phyloP scores from a whole-genome alignment of 2,329 filamentous ascomycete genomes.

The Cryphonectria nitschkei region DNA sequence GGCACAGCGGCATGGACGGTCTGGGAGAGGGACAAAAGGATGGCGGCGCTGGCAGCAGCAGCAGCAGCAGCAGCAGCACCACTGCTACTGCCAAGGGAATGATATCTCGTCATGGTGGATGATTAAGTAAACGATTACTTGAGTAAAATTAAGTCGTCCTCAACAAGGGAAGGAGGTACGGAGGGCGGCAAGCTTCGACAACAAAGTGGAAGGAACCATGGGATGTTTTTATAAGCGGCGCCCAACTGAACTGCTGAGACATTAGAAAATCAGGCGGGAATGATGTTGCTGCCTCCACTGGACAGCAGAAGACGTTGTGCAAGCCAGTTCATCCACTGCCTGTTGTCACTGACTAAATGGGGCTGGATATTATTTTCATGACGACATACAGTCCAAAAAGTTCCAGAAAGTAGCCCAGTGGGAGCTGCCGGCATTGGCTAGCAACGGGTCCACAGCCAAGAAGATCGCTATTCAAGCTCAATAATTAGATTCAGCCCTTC shows the following conservation, averaged over 20 bases:
- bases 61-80: background rate
- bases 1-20: slow-evolving; percentile 18
- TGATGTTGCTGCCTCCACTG: background rate
- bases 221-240: background rate
- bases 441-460: slow-evolving; percentile 5
- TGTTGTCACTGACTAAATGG: too few relatives aligned
- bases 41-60: background rate
- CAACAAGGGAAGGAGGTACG: background rate
- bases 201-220: background rate
- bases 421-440: background rate
- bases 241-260: background rate
- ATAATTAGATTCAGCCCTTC: background rate
- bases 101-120: background rate
- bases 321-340: background rate
- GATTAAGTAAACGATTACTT: too few relatives aligned
- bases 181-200: background rate
- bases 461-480: slow-evolving; percentile 1
- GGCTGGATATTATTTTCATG: slow-evolving; percentile 1
- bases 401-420: background rate
- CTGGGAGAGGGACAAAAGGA: slow-evolving; percentile 4
- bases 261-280: background rate
- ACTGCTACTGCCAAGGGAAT: background rate
- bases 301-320: background rate
- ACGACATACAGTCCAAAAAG: slow-evolving; percentile 1
- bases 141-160: background rate